These are phyloP conservation scores for Trichophyton verrucosum DNA, from an alignment of 2,329 filamentous ascomycete genomes.

Conservation along the genomic window DNA sequence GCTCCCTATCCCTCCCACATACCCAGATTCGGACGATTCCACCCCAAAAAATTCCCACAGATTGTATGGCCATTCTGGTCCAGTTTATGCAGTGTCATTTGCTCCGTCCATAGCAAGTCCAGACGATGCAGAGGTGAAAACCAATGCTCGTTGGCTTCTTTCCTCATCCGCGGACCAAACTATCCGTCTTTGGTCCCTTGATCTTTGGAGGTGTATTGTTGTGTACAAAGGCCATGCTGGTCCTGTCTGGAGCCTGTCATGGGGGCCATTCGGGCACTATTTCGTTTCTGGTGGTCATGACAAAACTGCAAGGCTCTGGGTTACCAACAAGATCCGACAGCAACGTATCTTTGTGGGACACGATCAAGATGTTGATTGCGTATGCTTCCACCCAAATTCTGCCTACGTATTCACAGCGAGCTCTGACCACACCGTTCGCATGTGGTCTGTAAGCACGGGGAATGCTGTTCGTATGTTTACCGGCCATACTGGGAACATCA, in stretches of 20 bases:
- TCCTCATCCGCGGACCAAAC: slow-evolving; percentile 81
- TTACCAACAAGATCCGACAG: slow-evolving; percentile 81
- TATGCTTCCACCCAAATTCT: slow-evolving; percentile 92
- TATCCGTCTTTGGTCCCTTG: slow-evolving; percentile 82
- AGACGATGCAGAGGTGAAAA: slow-evolving; percentile 40
- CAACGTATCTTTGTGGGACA: slow-evolving; percentile 83
- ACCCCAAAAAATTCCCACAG: slow-evolving; percentile 59
- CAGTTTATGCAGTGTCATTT: slow-evolving; percentile 82
- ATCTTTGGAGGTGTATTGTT: slow-evolving; percentile 83
- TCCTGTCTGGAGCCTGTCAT: slow-evolving; percentile 76
- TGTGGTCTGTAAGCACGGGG: slow-evolving; percentile 90
- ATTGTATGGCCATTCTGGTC: slow-evolving; percentile 75
- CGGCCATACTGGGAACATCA: slow-evolving; percentile 80
- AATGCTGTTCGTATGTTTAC: slow-evolving; percentile 83
- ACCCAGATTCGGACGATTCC: slow-evolving; percentile 43
- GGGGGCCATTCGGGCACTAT: slow-evolving; percentile 91
- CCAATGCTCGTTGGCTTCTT: slow-evolving; percentile 61
- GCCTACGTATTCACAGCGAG: slow-evolving; percentile 89
- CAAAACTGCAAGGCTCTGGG: slow-evolving; percentile 81
- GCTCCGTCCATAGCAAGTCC: slow-evolving; percentile 53
- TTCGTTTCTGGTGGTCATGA: slow-evolving; percentile 82
- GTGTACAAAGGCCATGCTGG: slow-evolving; percentile 89
- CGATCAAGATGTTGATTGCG: slow-evolving; percentile 77
- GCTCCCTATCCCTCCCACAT: slow-evolving; percentile 59
- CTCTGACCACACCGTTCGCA: slow-evolving; percentile 83